phyloP scores from a whole-genome alignment of 2,329 filamentous ascomycete species.

The Monilinia polystroma region DNA sequence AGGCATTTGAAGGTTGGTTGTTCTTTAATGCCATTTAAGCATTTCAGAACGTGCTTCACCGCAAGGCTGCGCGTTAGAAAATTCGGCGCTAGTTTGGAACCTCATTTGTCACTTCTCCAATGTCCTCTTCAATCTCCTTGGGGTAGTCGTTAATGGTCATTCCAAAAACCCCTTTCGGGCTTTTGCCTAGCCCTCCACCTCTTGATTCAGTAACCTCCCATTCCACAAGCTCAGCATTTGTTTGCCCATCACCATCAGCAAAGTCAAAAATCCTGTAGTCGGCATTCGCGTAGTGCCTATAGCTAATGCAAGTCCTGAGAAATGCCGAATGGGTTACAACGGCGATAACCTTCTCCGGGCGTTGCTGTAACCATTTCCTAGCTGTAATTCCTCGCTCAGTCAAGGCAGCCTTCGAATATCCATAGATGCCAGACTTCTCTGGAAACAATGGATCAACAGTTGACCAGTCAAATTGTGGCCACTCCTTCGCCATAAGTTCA shows the following conservation, averaged over 20 bases:
- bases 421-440: conserved; percentile 37
- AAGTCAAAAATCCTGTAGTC: conserved; percentile 41
- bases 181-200: conserved; percentile 39
- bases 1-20: not conserved
- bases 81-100: conserved; percentile 22
- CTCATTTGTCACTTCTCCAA: conserved; percentile 28
- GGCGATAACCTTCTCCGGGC: conserved; percentile 40
- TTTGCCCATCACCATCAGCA: conserved; percentile 32
- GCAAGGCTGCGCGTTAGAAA: not conserved
- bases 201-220: conserved; percentile 37
- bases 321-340: conserved; percentile 40
- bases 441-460: conserved; percentile 38
- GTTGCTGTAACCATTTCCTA: conserved; percentile 35
- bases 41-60: not conserved
- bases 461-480: conserved; percentile 41
- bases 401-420: conserved; percentile 32
- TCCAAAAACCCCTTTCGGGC: conserved; percentile 30
- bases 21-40: not conserved
- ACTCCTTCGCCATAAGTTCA: conserved; percentile 35
- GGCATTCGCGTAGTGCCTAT: conserved; percentile 37
- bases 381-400: conserved; percentile 34
- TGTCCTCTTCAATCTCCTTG: conserved; percentile 6
- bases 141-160: conserved; percentile 19
- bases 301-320: conserved; percentile 34
- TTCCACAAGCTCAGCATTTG: conserved; percentile 35